Evolutionary conservation across 257 asterid genomes (phyloP).

Genomic region (Solanum pennellii): DNA sequence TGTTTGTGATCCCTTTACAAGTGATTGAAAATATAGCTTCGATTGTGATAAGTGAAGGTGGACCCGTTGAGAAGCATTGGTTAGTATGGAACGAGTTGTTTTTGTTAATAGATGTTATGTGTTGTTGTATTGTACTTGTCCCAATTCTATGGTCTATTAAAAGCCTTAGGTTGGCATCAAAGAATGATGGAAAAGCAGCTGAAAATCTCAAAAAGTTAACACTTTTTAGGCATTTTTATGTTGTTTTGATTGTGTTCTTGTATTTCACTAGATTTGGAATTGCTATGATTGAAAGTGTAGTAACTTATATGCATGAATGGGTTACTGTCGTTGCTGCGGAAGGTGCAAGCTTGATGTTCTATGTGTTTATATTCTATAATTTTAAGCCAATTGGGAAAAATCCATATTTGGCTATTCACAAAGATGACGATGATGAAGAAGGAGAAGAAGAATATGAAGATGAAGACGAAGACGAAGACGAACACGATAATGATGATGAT

Average conservation of each 20-base stretch:
- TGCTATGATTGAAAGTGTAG: conserved; percentile 2
- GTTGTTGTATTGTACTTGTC: conserved; percentile 21
- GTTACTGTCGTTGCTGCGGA: conserved; percentile 14
- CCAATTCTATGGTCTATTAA: conserved; percentile 30
- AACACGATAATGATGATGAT: not conserved
- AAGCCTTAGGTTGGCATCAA: conserved; percentile 13
- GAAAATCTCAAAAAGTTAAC: conserved; percentile 18
- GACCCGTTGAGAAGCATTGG: conserved; percentile 22
- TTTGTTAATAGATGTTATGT: conserved; percentile 20
- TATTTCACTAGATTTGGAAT: conserved; percentile 29
- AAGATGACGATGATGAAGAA: not conserved
- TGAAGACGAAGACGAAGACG: not conserved
- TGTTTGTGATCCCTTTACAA: conserved; percentile 26
- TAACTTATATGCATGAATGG: conserved; percentile 15
- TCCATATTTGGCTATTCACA: conserved; percentile 9
- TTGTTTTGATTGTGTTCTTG: conserved; percentile 20
- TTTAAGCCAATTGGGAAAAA: conserved; percentile 23
- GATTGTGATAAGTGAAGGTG: conserved; percentile 20
- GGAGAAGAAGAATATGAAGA: not conserved
- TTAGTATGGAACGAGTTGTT: conserved; percentile 22
- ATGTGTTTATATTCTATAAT: conserved; percentile 16
- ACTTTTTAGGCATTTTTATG: conserved; percentile 20
- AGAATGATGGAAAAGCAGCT: conserved; percentile 24
- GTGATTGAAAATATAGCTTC: conserved; percentile 19
- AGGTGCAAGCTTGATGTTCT: conserved; percentile 22